A percentile compares a stretch with the other conserved stretches of the same genome.
These are phyloP conservation scores for Populus deltoides DNA, from an alignment of 345 rosid genomes.

Conservation along the genomic window DNA sequence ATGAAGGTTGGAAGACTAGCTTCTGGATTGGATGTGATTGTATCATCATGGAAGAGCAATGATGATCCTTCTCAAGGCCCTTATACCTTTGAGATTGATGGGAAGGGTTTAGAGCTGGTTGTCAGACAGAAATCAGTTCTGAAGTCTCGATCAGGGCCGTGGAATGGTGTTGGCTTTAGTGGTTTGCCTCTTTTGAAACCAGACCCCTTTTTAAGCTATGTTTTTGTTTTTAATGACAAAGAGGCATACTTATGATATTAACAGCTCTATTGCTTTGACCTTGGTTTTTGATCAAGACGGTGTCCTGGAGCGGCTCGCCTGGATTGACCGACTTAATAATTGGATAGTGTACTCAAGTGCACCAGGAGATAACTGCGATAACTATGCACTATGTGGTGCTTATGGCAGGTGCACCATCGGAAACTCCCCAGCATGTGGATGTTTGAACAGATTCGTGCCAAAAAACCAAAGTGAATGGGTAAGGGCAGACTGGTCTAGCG, in stretches of 20 bases:
- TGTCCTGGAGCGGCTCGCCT: background rate
- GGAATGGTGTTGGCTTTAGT: slow-evolving; percentile 16
- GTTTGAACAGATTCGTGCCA: slow-evolving; percentile 16
- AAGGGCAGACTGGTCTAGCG: slow-evolving; percentile 6
- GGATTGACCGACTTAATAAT: background rate
- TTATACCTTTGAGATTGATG: background rate
- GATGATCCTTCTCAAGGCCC: slow-evolving; percentile 23
- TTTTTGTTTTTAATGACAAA: background rate
- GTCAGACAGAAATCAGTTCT: background rate
- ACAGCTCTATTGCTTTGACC: background rate
- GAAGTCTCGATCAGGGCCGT: slow-evolving; percentile 10
- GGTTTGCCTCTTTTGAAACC: background rate
- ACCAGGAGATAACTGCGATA: slow-evolving; percentile 12
- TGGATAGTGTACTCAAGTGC: background rate
- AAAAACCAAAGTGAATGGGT: slow-evolving; percentile 4
- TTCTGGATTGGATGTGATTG: background rate
- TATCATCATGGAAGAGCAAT: slow-evolving; percentile 8
- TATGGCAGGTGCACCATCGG: background rate
- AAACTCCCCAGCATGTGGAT: slow-evolving; percentile 8
- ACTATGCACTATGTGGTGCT: slow-evolving; percentile 18
- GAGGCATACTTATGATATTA: background rate
- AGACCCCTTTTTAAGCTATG: background rate
- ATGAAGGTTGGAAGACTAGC: slow-evolving; percentile 7
- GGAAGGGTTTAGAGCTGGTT: slow-evolving; percentile 1
- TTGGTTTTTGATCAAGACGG: background rate